A percentile compares a stretch with the other conserved stretches of the same genome.
Evolutionary conservation across 768 basidiomycete genomes (phyloP).

Genomic region (Mycena albidolilacea): DNA sequence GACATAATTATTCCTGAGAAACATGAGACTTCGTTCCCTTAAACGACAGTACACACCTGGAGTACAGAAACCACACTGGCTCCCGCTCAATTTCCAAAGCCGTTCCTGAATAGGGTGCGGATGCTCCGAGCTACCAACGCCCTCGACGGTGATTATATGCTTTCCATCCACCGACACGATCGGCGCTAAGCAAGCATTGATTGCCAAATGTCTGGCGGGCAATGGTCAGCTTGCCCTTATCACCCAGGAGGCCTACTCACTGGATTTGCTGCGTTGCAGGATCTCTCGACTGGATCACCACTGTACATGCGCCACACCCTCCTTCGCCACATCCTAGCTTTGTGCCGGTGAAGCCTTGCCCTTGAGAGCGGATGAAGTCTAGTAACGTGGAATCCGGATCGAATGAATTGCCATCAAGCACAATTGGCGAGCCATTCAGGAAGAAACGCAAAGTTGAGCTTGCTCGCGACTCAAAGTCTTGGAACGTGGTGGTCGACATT

Average conservation of each 20-base stretch:
- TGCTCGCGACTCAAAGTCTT: slow-evolving; percentile 31
- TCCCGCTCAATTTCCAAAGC: slow-evolving; percentile 38
- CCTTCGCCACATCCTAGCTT: slow-evolving; percentile 42
- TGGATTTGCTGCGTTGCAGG: slow-evolving; percentile 36
- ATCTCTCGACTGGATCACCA: slow-evolving; percentile 37
- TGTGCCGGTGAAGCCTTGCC: slow-evolving; percentile 40
- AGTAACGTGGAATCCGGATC: slow-evolving; percentile 39
- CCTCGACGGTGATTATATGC: slow-evolving; percentile 42
- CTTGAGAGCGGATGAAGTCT: slow-evolving; percentile 41
- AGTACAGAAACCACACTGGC: slow-evolving; percentile 41
- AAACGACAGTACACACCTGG: slow-evolving; percentile 14
- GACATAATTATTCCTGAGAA: slow-evolving; percentile 39
- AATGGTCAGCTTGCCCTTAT: not conserved
- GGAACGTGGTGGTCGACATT: slow-evolving; percentile 32
- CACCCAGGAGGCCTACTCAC: slow-evolving; percentile 5
- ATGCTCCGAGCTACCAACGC: slow-evolving; percentile 37
- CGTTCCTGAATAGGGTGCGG: slow-evolving; percentile 40
- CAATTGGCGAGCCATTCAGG: slow-evolving; percentile 38
- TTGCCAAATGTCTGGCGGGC: slow-evolving; percentile 32
- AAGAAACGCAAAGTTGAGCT: slow-evolving; percentile 37
- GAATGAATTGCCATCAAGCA: slow-evolving; percentile 39
- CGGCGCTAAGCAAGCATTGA: slow-evolving; percentile 41
- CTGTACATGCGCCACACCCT: slow-evolving; percentile 41
- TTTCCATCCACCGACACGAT: slow-evolving; percentile 40
- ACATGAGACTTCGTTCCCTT: not conserved